Evolutionary conservation across 768 basidiomycete species (phyloP).

Genomic region (Clitopilus hobsonii): DNA sequence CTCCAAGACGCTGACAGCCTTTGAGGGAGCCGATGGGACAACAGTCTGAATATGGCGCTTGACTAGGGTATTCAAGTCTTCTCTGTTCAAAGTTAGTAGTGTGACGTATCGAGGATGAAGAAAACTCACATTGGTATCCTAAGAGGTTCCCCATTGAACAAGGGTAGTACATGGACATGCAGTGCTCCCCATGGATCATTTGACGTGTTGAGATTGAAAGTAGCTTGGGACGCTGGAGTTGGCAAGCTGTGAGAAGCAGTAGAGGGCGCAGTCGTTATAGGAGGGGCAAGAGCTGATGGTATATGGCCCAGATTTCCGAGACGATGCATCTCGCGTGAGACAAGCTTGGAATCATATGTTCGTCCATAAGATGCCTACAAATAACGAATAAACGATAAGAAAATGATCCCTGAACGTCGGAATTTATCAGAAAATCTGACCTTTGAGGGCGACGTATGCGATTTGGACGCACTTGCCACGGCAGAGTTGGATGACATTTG

Average conservation of each 20-base stretch:
- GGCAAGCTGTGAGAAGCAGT: slow-evolving; percentile 41
- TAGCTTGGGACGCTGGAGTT: slow-evolving; percentile 33
- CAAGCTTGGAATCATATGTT: slow-evolving; percentile 76
- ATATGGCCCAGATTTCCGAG: slow-evolving; percentile 59
- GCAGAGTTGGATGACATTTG: slow-evolving; percentile 31
- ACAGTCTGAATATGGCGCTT: slow-evolving; percentile 72
- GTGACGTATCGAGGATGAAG: background rate
- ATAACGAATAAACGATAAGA: slow-evolving; percentile 8
- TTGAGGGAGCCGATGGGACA: slow-evolving; percentile 68
- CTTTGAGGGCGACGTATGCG: slow-evolving; percentile 51
- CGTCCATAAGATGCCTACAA: slow-evolving; percentile 54
- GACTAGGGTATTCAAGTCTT: slow-evolving; percentile 84
- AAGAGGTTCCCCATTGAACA: slow-evolving; percentile 89
- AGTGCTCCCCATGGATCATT: slow-evolving; percentile 80
- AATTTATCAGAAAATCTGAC: slow-evolving; percentile 14
- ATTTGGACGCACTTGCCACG: slow-evolving; percentile 27
- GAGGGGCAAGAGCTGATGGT: slow-evolving; percentile 47
- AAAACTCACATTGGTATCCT: slow-evolving; percentile 71
- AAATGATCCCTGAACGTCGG: slow-evolving; percentile 1
- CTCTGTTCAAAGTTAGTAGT: slow-evolving; percentile 36
- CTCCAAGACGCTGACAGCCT: slow-evolving; percentile 69
- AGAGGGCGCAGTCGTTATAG: slow-evolving; percentile 45
- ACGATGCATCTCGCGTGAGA: slow-evolving; percentile 82
- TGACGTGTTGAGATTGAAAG: slow-evolving; percentile 35
- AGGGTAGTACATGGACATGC: slow-evolving; percentile 82